Percentiles rank a stretch among this genome's conserved stretches.
phyloP scores from a whole-genome alignment of 768 basidiomycete genomes.

The Amanita polypyramis region DNA sequence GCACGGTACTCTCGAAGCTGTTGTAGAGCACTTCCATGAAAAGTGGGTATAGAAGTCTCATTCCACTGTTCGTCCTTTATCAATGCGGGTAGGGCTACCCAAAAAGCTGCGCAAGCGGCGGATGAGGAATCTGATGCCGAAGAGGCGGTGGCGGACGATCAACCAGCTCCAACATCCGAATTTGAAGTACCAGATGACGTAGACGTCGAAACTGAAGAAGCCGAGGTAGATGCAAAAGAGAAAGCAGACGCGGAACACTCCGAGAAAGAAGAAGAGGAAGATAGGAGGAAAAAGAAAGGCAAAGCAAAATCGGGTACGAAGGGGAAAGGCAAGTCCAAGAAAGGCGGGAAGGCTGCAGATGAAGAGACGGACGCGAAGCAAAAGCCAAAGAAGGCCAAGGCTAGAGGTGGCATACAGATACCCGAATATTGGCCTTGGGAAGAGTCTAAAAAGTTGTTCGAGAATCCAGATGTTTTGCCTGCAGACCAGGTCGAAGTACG shows the following conservation, averaged over 20 bases:
- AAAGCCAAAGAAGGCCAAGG: slow-evolving; percentile 10
- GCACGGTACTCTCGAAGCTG: slow-evolving; percentile 55
- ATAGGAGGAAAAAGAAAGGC: not conserved
- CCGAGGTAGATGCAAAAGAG: slow-evolving; percentile 12
- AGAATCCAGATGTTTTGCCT: slow-evolving; percentile 82
- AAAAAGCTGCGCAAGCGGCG: slow-evolving; percentile 25
- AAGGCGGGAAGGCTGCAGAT: not conserved
- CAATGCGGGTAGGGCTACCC: slow-evolving; percentile 26
- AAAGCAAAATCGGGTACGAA: not conserved
- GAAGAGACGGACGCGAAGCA: slow-evolving; percentile 21
- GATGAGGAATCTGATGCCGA: slow-evolving; percentile 21
- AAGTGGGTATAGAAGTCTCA: slow-evolving; percentile 40
- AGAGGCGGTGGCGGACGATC: slow-evolving; percentile 17
- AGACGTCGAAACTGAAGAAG: slow-evolving; percentile 9
- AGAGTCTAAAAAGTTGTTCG: slow-evolving; percentile 84
- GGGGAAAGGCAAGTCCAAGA: not conserved
- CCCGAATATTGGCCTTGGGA: slow-evolving; percentile 98
- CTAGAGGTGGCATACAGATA: slow-evolving; percentile 35
- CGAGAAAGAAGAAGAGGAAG: slow-evolving; percentile 1
- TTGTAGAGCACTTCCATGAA: slow-evolving; percentile 69
- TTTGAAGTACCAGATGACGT: slow-evolving; percentile 27
- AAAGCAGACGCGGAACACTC: not conserved
- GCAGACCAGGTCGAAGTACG: slow-evolving; percentile 76
- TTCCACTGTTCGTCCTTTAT: not conserved
- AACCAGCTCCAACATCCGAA: slow-evolving; percentile 36